Conservation (phyloP, 805 yeast species). For the Candida dajiaensis region DNA sequence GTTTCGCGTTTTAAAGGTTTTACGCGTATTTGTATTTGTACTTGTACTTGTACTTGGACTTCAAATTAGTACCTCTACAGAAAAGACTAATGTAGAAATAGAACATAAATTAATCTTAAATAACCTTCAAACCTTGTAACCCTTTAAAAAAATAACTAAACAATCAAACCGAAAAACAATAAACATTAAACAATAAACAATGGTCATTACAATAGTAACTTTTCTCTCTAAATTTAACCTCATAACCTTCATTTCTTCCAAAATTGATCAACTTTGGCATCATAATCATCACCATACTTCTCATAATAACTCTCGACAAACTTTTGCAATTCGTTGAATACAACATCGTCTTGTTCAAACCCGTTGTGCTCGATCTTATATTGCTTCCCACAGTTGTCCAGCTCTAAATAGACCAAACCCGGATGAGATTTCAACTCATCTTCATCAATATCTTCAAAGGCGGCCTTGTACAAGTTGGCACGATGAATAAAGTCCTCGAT, state of each 20-base stretch:
- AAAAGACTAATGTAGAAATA: background rate
- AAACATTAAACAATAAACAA: background rate
- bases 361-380: conserved; percentile 21
- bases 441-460: conserved; percentile 31
- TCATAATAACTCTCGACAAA: conserved; percentile 30
- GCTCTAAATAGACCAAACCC: conserved; percentile 12
- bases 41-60: too few species aligned
- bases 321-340: conserved; percentile 21
- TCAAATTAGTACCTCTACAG: too few species aligned
- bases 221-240: background rate
- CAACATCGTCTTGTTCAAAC: conserved; percentile 10
- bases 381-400: conserved; percentile 18
- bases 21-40: background rate
- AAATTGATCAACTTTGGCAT: conserved; percentile 24
- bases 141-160: background rate
- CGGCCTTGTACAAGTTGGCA: conserved; percentile 42
- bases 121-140: background rate
- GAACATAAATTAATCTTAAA: too few species aligned
- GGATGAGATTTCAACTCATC: conserved; percentile 24
- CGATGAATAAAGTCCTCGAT: conserved; percentile 56
- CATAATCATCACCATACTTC: conserved; percentile 27
- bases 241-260: conserved; percentile 5
- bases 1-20: background rate
- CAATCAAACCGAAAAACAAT: background rate
- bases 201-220: background rate